Conservation (phyloP, 2,329 filamentous ascomycete genomes). For the Alternaria postmessia region DNA sequence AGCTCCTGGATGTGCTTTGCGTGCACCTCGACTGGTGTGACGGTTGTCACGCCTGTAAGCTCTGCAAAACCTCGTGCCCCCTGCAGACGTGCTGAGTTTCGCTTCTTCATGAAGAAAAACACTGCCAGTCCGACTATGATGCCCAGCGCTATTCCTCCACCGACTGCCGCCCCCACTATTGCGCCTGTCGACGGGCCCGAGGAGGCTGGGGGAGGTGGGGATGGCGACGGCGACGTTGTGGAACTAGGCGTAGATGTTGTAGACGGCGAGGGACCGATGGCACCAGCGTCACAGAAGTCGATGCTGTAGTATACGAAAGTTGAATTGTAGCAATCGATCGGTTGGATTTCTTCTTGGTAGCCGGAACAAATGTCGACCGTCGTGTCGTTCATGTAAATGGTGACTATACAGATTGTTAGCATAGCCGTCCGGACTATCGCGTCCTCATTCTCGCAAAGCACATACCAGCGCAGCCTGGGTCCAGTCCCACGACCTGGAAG, state of each 20-base stretch:
- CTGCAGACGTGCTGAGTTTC: neutral
- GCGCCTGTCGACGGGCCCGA: slow-evolving; percentile 9
- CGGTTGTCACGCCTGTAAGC: neutral
- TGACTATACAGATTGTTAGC: neutral
- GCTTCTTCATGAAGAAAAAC: slow-evolving; percentile 6
- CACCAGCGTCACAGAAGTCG: slow-evolving; percentile 10
- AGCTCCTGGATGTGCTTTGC: slow-evolving; percentile 10
- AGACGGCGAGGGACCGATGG: neutral
- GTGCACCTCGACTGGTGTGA: slow-evolving; percentile 1
- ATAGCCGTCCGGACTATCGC: neutral
- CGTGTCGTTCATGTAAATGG: slow-evolving; percentile 12
- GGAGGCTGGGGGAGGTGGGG: neutral
- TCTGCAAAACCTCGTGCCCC: neutral
- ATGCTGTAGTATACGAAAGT: slow-evolving; percentile 17
- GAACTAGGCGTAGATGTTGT: neutral
- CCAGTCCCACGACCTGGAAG: slow-evolving; percentile 36
- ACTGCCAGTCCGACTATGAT: slow-evolving; percentile 6
- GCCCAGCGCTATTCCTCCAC: slow-evolving; percentile 2
- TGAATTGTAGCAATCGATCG: slow-evolving; percentile 14
- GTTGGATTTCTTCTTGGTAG: slow-evolving; percentile 12
- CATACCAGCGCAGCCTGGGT: slow-evolving; percentile 36
- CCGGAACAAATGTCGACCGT: slow-evolving; percentile 11
- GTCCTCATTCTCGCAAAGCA: neutral
- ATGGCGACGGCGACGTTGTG: neutral
- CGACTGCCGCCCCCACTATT: slow-evolving; percentile 9